Base-by-base conservation (phyloP, 805 yeast species). In the Sugiyamaella marilandica region DNA sequence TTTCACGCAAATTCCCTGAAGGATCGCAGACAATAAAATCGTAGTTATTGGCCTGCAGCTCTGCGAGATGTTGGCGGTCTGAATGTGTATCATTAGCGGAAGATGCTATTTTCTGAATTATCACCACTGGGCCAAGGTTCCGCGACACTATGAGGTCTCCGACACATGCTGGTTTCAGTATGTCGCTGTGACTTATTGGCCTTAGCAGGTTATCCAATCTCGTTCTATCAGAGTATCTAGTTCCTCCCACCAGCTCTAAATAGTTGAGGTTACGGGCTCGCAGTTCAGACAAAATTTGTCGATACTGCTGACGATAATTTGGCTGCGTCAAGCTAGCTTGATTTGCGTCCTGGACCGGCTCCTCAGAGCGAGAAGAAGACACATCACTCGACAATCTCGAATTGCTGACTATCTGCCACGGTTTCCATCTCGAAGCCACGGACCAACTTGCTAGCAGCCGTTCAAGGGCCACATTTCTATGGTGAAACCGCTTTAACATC, bases 1-100 rank as follows among this genome's bases (percentile, higher is more conserved):
- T 16, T n/a, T 24, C 32, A 5, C 35, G 46, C 9, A 55, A 14
- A 5, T 43, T 33, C 14, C 58, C 58, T 1, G 58, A 41, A 21
- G 53, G 26, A 14, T 41, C 46, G 26, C 55, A 55, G 11, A 47
- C 53, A 2, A 47, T 18, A 24, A 24, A 24, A 24, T 24, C 29
- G 44, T 18, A 55, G 24, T 45, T 47, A 29, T 41, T 41, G 4
- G 11, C 36, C 13, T 32, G n/a, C n/a, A 13, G 21, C 14, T n/a
- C 33, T 11, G 26, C 47, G 16, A 18, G 47, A 31, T 9, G n/a
- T 37, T 31, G 24, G 2, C 19, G 16, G 9, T 21, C 14, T 5
- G 16, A 32, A 11, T 41, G n/a, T 10, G n/a, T 8, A n/a, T 48
- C 46, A 24, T 18, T 7, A n/a, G 4, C 11, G 18, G 19, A 29